Evolutionary conservation across 352 stramenopile genomes (phyloP), one percentile per base, ranked within the genome.

Genomic region (Pythium volutum): DNA sequence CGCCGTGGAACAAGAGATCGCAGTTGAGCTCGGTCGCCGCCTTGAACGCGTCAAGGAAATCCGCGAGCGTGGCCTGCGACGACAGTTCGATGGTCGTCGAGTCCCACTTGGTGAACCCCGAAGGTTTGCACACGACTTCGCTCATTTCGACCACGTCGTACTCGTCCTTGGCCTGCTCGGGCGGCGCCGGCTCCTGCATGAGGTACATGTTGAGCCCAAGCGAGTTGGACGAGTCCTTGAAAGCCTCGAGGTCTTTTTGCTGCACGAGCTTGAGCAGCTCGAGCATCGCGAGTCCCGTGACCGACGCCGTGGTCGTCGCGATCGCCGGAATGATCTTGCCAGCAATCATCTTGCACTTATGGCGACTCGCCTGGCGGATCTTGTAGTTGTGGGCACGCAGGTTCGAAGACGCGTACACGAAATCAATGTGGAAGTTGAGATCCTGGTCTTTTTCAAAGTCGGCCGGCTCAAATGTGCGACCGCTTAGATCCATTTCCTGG

Each of bases 251-350:
- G 46, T 94, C 79, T 70, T 97, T 97, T 23, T 75, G 76, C 70
- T 96, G 87, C 20, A 97, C 57, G 31, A 95, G 60, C 74, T 96
- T 96, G 51, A 95, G 79, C 79, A 96, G 81, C 67, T 96, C 79
- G 4, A 95, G 62, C 69, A 99, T 97, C 69, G 98, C 96, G 51
- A 99, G 73, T 10, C 97, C 97, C 2, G 97, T 98, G 49, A 99
- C 97, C 51, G 99, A 99, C 18, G 98, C 98, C 70, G 99, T 99
- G 11, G 97, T 99, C n/a, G 97, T 99, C 16, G 97, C 97, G 79
- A 99, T 99, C 25, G 98, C 97, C 16, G 97, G 97, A 64, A 99
- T 99, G 66, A 99, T 99, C 75, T 99, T 99, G 45, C 98, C 98
- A 10, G 98, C 98, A 65, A 99, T 99, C 70, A 98, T 98, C 79